Evolutionary conservation across 495 filamentous ascomycete genomes (phyloP).

Genomic region (Aspergillus sclerotioniger): DNA sequence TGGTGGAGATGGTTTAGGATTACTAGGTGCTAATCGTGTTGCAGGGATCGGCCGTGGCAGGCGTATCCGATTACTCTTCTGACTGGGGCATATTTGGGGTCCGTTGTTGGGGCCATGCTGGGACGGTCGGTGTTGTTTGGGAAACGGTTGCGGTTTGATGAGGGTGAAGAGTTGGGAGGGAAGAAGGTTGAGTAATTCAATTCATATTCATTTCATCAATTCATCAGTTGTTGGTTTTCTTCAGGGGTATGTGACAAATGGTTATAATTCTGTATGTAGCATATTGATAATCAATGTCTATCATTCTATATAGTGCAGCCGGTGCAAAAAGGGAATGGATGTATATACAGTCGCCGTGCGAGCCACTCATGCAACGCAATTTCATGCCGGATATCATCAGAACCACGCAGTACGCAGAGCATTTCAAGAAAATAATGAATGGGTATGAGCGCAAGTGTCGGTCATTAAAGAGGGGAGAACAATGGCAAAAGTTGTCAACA

Average conservation of each 20-base stretch:
- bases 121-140: slow-evolving; percentile 60
- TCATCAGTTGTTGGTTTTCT: neutral
- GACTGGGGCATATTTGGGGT: slow-evolving; percentile 68
- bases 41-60: slow-evolving; percentile 90
- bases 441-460: neutral
- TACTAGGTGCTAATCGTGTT: slow-evolving; percentile 11
- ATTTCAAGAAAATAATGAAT: neutral
- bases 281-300: too few relatives aligned
- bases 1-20: neutral
- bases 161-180: slow-evolving; percentile 18
- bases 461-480: slow-evolving; percentile 3
- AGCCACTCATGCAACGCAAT: neutral
- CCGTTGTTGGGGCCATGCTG: slow-evolving; percentile 57
- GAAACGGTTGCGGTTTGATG: slow-evolving; percentile 59
- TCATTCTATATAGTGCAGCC: neutral
- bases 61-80: slow-evolving; percentile 93
- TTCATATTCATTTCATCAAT: neutral
- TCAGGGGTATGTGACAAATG: too few relatives aligned
- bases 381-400: neutral
- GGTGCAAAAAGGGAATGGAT: neutral
- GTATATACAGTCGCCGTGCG: neutral
- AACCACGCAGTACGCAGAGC: neutral
- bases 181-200: slow-evolving; percentile 29
- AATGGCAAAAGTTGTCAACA: neutral
- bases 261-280: too few relatives aligned